Conservation (phyloP, 768 basidiomycete genomes). For the Coprinopsis marcescibilis region DNA sequence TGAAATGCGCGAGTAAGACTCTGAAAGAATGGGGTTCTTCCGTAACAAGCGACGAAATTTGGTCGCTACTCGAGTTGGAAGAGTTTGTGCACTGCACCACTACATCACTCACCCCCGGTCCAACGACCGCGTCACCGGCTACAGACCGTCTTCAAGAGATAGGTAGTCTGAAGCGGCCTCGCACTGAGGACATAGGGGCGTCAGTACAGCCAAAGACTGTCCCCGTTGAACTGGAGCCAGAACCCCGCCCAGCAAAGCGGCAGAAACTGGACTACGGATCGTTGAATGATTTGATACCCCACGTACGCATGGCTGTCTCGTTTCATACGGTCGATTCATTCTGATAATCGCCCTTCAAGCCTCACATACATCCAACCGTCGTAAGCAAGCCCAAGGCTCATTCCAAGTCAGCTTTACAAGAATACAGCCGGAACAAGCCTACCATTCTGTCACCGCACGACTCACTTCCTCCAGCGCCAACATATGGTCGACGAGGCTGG, state of each 20-base stretch:
- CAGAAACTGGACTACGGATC: conserved; percentile 29
- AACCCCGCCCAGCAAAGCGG: conserved; percentile 22
- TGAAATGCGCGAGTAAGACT: neutral
- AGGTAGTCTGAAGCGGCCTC: neutral
- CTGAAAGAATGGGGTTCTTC: conserved; percentile 37
- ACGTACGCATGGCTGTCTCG: conserved; percentile 31
- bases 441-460: conserved; percentile 31
- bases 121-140: neutral
- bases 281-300: conserved; percentile 36
- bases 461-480: conserved; percentile 21
- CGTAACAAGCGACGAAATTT: conserved; percentile 27
- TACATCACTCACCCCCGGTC: neutral
- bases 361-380: conserved; percentile 24
- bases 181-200: neutral
- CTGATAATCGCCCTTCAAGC: conserved; percentile 12
- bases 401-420: conserved; percentile 25
- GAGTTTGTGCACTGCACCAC: conserved; percentile 31
- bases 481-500: conserved; percentile 46
- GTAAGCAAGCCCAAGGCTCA: conserved; percentile 26
- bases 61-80: conserved; percentile 32
- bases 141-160: too few species aligned
- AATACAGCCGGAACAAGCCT: conserved; percentile 31
- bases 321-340: conserved; percentile 10
- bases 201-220: neutral
- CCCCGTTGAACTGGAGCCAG: neutral